These are phyloP conservation scores for Gamarada debralockiae DNA, from an alignment of 495 filamentous ascomycete genomes.

Conservation along the genomic window DNA sequence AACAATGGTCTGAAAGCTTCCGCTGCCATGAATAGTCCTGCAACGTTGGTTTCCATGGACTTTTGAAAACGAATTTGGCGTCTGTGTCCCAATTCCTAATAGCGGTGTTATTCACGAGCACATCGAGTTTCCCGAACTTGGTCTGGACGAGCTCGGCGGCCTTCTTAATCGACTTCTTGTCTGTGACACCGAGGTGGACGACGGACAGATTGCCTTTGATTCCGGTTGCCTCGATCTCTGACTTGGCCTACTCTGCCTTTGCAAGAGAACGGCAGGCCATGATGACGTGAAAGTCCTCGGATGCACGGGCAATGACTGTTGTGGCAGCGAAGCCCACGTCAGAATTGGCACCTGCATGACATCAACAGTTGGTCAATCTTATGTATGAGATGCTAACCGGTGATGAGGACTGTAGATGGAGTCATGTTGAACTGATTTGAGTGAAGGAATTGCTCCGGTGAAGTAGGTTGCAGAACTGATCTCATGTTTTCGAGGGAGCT, in stretches of 20 bases:
- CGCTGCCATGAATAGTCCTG: slow-evolving; percentile 30
- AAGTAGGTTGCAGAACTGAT: no score
- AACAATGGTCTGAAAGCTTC: slow-evolving; percentile 38
- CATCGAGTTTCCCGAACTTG: slow-evolving; percentile 41
- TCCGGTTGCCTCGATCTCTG: slow-evolving; percentile 24
- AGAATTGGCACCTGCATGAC: slow-evolving; percentile 31
- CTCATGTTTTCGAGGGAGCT: no score
- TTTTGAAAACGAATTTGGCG: not conserved
- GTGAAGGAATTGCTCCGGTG: no score
- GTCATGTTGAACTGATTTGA: no score
- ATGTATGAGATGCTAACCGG: no score
- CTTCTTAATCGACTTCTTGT: slow-evolving; percentile 33
- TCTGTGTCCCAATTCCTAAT: slow-evolving; percentile 26
- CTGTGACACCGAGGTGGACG: slow-evolving; percentile 36
- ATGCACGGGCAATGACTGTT: slow-evolving; percentile 24
- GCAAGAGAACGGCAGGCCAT: slow-evolving; percentile 27
- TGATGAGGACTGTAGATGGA: no score
- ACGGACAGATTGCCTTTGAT: slow-evolving; percentile 1
- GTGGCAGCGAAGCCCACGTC: slow-evolving; percentile 34
- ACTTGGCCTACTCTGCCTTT: slow-evolving; percentile 29
- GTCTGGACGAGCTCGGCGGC: slow-evolving; percentile 30
- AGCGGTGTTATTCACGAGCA: slow-evolving; percentile 57
- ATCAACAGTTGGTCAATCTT: no score
- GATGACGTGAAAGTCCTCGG: slow-evolving; percentile 32
- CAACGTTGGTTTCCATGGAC: slow-evolving; percentile 30